A percentile compares a stretch with the other conserved stretches of the same genome.
phyloP scores from a whole-genome alignment of 768 basidiomycete species.

The Phanerodontia chrysosporium region DNA sequence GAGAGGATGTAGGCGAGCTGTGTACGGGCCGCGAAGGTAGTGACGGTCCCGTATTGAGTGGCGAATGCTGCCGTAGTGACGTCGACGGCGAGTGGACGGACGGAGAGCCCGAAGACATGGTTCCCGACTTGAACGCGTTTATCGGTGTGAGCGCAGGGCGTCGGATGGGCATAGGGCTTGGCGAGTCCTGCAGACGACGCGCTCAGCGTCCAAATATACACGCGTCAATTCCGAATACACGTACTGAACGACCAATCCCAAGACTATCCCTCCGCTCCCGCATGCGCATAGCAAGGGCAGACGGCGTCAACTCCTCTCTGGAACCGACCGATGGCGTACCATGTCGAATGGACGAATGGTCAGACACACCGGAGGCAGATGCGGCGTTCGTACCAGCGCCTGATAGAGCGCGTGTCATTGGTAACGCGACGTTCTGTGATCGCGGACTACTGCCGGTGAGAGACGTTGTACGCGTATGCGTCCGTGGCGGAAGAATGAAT shows the following conservation, averaged over 20 bases:
- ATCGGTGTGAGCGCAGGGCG: slow-evolving; percentile 37
- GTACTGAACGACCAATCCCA: slow-evolving; percentile 29
- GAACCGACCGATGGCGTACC: slow-evolving; percentile 32
- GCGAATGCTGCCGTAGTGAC: slow-evolving; percentile 43
- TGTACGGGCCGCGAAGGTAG: slow-evolving; percentile 34
- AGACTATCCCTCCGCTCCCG: slow-evolving; percentile 51
- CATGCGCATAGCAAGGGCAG: slow-evolving; percentile 34
- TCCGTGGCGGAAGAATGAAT: slow-evolving; percentile 33
- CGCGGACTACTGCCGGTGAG: slow-evolving; percentile 33
- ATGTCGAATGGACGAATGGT: slow-evolving; percentile 36
- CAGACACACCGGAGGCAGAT: slow-evolving; percentile 36
- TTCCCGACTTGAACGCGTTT: slow-evolving; percentile 47
- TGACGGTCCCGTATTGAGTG: slow-evolving; percentile 32
- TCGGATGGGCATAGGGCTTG: slow-evolving; percentile 42
- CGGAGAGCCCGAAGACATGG: slow-evolving; percentile 45
- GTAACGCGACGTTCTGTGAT: slow-evolving; percentile 30
- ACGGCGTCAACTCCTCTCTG: slow-evolving; percentile 31
- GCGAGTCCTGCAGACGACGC: slow-evolving; percentile 23
- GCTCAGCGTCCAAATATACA: slow-evolving; percentile 13
- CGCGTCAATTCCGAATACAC: slow-evolving; percentile 14
- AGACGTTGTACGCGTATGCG: slow-evolving; percentile 33
- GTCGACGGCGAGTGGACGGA: slow-evolving; percentile 47
- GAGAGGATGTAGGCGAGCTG: slow-evolving; percentile 39
- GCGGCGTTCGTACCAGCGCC: slow-evolving; percentile 22
- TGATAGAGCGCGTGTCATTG: slow-evolving; percentile 32